Evolutionary conservation across 2,329 filamentous ascomycete genomes (phyloP), one percentile per base, ranked within the genome.

Genomic region (Anisogramma anomala): DNA sequence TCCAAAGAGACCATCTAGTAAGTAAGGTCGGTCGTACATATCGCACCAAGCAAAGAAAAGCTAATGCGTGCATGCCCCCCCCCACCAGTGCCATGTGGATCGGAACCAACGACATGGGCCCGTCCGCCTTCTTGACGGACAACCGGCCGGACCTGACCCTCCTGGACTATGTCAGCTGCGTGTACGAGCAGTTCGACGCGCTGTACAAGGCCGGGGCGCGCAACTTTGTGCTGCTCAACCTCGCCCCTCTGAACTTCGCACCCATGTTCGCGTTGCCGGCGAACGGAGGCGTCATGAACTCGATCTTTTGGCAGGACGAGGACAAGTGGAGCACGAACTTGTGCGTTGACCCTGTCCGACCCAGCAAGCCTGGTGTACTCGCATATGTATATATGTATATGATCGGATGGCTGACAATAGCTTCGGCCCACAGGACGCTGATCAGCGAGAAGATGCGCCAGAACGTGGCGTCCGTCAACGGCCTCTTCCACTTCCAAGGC

Each of bases 91-190:
- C 66, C 3, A 66, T 78, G 42, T 79, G 71, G 71, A 77, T 79
- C 45, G 74, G 74, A 18, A 77, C 73, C 10, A 79, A 78, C 49
- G 75, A 79, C 48, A 55, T 79, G 10, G 74, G 74, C 18, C 65
- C 64, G 48, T 51, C 64, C 33, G 68, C 65, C 2, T 71, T 77
- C 49, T 51, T 77, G 18, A 69, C 66, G 6, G 70, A 76, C 48
- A 61, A 58, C 6, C 71, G 77, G 51, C 69, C 67, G 35, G 69
- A 66, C 1, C 57, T 77, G 3, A 58, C 61, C 2, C 33, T 46
- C 18, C 7, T 38, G 4, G 67, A 74, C 50, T 78, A 74, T 49
- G 62, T 68, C 1, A 62, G 71, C 40, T 78, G 74, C 50, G 64
- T 78, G 0, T 75, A 70, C 51, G 51, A 57, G 4, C 61, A 64